Conservation (phyloP, 192 early-diverging fungal species). For the Coemansia sp. region DNA sequence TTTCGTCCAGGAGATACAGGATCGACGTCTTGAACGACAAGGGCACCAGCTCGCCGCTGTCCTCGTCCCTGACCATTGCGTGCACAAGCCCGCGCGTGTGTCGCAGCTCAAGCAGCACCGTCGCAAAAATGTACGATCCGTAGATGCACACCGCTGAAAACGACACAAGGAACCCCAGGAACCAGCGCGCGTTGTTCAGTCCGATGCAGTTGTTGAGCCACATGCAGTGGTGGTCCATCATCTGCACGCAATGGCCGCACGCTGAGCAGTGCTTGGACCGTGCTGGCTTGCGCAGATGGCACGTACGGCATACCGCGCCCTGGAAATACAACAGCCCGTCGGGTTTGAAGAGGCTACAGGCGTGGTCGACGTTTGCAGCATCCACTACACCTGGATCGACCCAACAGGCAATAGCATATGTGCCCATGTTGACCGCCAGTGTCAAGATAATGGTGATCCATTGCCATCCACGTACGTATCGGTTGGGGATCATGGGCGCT, state of each 20-base stretch:
- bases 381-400: constrained; percentile 37
- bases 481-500: constrained; percentile 43
- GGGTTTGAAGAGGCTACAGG: constrained; percentile 26
- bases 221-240: constrained; percentile 57
- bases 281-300: constrained; percentile 40
- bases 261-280: constrained; percentile 56
- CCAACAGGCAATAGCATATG: constrained; percentile 29
- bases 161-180: constrained; percentile 44
- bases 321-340: constrained; percentile 40
- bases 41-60: constrained; percentile 15
- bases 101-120: constrained; percentile 40
- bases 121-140: constrained; percentile 32
- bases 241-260: constrained; percentile 46
- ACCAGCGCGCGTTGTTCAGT: constrained; percentile 49
- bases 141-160: constrained; percentile 39
- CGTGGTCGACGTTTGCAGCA: constrained; percentile 27
- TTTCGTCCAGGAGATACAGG: constrained; percentile 34
- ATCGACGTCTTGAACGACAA: constrained; percentile 38
- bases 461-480: constrained; percentile 39
- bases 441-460: constrained; percentile 30
- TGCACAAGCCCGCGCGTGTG: constrained; percentile 24
- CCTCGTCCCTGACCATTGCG: constrained; percentile 21
- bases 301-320: constrained; percentile 31
- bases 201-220: constrained; percentile 59
- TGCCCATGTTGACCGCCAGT: constrained; percentile 40